Conservation (phyloP, 2,329 filamentous ascomycete genomes). For the Ascochyta viciae-villosae region DNA sequence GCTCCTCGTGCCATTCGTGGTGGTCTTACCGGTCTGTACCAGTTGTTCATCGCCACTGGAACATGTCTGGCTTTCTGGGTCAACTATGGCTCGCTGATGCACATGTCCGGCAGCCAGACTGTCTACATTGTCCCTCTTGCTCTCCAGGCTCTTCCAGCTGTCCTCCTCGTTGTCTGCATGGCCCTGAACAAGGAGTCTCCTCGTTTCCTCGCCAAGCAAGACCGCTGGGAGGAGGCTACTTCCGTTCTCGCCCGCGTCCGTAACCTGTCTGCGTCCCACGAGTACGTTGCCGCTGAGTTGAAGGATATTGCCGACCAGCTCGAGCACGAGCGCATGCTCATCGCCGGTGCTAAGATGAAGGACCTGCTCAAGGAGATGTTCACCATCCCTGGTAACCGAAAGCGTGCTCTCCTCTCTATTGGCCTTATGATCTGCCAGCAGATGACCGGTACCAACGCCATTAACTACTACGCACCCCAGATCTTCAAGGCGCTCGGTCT, state of each 20-base stretch:
- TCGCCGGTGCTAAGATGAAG: slow-evolving; percentile 57
- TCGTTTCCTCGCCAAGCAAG: slow-evolving; percentile 71
- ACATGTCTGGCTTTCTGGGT: slow-evolving; percentile 63
- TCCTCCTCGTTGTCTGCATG: slow-evolving; percentile 67
- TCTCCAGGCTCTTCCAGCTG: slow-evolving; percentile 69
- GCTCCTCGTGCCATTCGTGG: slow-evolving; percentile 66
- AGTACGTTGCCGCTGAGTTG: slow-evolving; percentile 48
- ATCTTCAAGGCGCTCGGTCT: slow-evolving; percentile 74
- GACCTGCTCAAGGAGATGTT: slow-evolving; percentile 54
- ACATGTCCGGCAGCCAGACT: slow-evolving; percentile 56
- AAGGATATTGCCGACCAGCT: slow-evolving; percentile 49
- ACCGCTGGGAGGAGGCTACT: slow-evolving; percentile 71
- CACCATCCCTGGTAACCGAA: slow-evolving; percentile 60
- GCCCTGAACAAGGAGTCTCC: slow-evolving; percentile 70
- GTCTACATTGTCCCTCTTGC: slow-evolving; percentile 69
- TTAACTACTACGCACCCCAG: slow-evolving; percentile 71
- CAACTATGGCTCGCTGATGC: slow-evolving; percentile 60
- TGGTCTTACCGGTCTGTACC: slow-evolving; percentile 66
- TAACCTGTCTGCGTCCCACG: slow-evolving; percentile 52
- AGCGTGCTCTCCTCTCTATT: slow-evolving; percentile 70
- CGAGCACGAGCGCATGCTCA: slow-evolving; percentile 63
- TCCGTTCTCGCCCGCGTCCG: slow-evolving; percentile 64
- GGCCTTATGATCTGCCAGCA: slow-evolving; percentile 72
- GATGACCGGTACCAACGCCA: slow-evolving; percentile 66
- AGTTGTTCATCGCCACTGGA: slow-evolving; percentile 63